Conservation (phyloP, 257 asterid genomes). For the Jasminum sambac region DNA sequence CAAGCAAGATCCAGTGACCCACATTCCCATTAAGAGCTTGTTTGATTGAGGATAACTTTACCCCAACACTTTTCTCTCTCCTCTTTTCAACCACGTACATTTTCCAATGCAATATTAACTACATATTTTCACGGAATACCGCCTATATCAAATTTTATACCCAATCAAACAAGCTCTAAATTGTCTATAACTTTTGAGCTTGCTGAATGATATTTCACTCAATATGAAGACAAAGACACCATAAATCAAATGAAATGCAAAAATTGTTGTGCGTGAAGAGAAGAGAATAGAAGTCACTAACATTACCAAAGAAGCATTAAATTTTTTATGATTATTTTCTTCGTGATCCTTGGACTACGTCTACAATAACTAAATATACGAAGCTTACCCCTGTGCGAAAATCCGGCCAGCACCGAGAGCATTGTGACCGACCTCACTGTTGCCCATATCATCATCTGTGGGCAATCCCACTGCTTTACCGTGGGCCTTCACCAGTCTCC, state of each 20-base stretch:
- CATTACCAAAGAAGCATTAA: background rate
- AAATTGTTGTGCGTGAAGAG: background rate
- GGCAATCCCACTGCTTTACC: conserved; percentile 97
- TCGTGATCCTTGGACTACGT: background rate
- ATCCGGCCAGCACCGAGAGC: conserved; percentile 99
- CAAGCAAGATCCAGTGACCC: background rate
- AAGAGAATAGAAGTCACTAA: background rate
- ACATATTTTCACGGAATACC: too few species aligned
- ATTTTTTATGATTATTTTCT: background rate
- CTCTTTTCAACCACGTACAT: too few species aligned
- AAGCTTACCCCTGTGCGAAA: conserved; percentile 87
- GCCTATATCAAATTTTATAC: too few species aligned
- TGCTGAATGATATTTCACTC: background rate
- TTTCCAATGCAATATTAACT: too few species aligned
- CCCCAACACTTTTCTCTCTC: too few species aligned
- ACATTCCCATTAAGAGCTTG: background rate
- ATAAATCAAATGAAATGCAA: background rate
- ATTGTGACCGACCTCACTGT: conserved; percentile 98
- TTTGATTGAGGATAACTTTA: too few species aligned
- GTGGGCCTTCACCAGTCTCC: conserved; percentile 97
- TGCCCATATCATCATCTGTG: conserved; percentile 98
- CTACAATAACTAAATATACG: background rate
- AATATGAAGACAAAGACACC: background rate
- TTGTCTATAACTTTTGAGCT: background rate
- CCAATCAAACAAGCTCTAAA: too few species aligned